These are phyloP conservation scores for Pilaira anomala DNA, from an alignment of 192 early-diverging fungal genomes.

Conservation along the genomic window DNA sequence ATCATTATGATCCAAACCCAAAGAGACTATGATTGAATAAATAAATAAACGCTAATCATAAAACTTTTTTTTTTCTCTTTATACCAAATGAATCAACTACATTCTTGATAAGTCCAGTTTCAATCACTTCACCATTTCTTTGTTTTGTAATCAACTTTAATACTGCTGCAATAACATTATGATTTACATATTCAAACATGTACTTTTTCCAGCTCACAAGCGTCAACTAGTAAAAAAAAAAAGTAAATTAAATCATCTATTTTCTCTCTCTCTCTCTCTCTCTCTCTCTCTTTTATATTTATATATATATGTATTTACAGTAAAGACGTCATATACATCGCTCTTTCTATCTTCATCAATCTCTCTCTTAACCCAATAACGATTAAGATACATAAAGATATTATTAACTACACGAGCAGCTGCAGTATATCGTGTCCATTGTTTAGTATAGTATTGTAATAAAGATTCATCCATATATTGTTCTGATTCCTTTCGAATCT, in stretches of 20 bases:
- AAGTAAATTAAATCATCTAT: neutral
- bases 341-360: slow-evolving; percentile 89
- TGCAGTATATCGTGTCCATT: slow-evolving; percentile 90
- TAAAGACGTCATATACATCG: slow-evolving; percentile 88
- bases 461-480: slow-evolving; percentile 74
- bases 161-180: slow-evolving; percentile 71
- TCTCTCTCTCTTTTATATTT: too few species aligned
- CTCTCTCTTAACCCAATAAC: slow-evolving; percentile 96
- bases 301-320: slow-evolving; percentile 52
- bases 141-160: slow-evolving; percentile 79
- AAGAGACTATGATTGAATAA: slow-evolving; percentile 53
- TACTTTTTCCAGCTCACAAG: slow-evolving; percentile 87
- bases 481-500: slow-evolving; percentile 52
- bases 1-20: slow-evolving; percentile 81
- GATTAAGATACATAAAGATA: slow-evolving; percentile 92
- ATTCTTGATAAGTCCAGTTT: slow-evolving; percentile 78
- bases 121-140: slow-evolving; percentile 87
- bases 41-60: neutral
- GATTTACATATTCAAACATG: slow-evolving; percentile 65
- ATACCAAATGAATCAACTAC: slow-evolving; percentile 93
- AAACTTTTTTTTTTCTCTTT: too few species aligned
- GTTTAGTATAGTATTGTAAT: slow-evolving; percentile 80
- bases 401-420: slow-evolving; percentile 84
- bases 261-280: too few species aligned
- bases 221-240: slow-evolving; percentile 52